Base-by-base conservation (phyloP, 306 rosid genomes). In the Quercus ilex region DNA sequence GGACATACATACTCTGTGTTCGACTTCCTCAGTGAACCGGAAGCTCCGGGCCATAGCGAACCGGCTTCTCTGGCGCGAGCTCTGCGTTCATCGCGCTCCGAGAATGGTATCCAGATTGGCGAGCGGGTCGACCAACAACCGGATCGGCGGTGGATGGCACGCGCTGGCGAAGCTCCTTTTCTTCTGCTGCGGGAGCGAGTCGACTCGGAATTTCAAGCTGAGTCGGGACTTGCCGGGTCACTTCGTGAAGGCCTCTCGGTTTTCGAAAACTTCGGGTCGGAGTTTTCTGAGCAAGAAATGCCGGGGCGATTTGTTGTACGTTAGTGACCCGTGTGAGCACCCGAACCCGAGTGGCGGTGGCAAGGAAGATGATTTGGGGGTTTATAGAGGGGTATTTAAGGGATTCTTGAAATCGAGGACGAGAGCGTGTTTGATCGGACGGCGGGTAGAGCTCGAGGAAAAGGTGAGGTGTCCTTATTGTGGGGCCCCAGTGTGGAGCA, bases 291-390 rank as follows among this genome's bases (percentile, higher is more conserved):
- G 73, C 3, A 86, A 53, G 60, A 63, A 62, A 41, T 90, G 89
- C 73, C 78, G 90, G 8, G 87, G 84, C 46, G 94, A 90, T 55
- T 3, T 86, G 80, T 74, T 90, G 65, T 90, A 77, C 76, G 86
- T 90, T 60, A 86, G 90, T 77, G 93, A 90, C 78, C 91, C 91
- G 69, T 90, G 93, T 68, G 93, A 90, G 89, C 93, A 90, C 53
- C 78, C 78, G 53, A 49, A 49, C 53, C 53, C 53, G 17, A 65
- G 78, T 81, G 70, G 87, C 46, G 11, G 85, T 13, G 71, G 55
- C 1, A 80, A 64, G 64, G 91, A 77, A 12, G 91, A 86, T 51
- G 88, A 88, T 77, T 38, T 90, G 58, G 93, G 93, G 82, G 79
- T 88, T 20, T 90, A 69, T 62, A 74, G 94, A 84, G 94, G 94